Conservation (phyloP, 305 asterid species). For the Fraxinus paxiana region DNA sequence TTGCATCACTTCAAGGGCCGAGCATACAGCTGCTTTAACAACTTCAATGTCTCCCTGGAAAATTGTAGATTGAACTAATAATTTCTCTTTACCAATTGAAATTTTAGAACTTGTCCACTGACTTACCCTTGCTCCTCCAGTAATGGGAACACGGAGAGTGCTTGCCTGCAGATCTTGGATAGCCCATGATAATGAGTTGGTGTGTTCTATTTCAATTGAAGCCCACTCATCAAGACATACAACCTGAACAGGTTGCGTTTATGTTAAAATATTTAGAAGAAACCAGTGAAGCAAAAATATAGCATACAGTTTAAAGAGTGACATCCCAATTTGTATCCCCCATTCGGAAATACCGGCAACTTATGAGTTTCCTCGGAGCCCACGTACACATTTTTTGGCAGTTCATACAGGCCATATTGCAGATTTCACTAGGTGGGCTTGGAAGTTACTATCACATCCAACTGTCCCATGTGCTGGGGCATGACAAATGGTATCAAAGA, state of each 20-base stretch:
- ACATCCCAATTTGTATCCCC: background rate
- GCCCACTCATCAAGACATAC: conserved; percentile 71
- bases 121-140: conserved; percentile 78
- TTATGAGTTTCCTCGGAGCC: background rate
- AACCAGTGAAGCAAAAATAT: conserved; percentile 5
- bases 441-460: background rate
- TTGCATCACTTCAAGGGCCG: conserved; percentile 81
- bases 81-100: background rate
- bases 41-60: conserved; percentile 63
- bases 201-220: conserved; percentile 62
- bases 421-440: background rate
- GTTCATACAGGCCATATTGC: background rate
- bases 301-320: background rate
- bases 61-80: conserved; percentile 14
- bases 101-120: conserved; percentile 19
- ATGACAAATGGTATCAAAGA: background rate
- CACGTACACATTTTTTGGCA: background rate
- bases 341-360: background rate
- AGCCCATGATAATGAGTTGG: conserved; percentile 51
- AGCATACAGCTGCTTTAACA: conserved; percentile 64
- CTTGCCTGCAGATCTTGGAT: conserved; percentile 70
- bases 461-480: background rate
- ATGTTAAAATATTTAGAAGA: background rate
- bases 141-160: conserved; percentile 78
- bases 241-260: conserved; percentile 41